Evolutionary conservation across 2,329 filamentous ascomycete species (phyloP).

Genomic region (Volutella citrinella): DNA sequence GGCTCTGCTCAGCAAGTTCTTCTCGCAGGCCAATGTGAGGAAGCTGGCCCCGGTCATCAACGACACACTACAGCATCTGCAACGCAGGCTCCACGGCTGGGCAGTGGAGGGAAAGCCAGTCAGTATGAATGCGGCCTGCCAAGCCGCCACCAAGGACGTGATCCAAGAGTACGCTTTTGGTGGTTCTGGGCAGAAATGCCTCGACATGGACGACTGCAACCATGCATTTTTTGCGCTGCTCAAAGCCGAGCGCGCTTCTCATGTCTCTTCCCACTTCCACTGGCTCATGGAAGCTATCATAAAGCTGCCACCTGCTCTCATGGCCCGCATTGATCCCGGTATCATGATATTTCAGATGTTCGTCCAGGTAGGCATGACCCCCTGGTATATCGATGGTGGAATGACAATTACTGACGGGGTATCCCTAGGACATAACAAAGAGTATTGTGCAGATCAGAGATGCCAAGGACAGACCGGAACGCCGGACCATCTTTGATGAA

Average conservation of each 20-base stretch:
- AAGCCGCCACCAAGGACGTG: slow-evolving; percentile 17
- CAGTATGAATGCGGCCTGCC: slow-evolving; percentile 5
- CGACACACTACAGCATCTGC: slow-evolving; percentile 7
- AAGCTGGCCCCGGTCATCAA: slow-evolving; percentile 13
- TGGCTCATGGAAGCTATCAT: slow-evolving; percentile 18
- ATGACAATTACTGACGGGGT: background rate
- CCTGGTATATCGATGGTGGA: accelerated
- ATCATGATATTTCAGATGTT: slow-evolving; percentile 7
- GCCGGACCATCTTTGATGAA: slow-evolving; percentile 30
- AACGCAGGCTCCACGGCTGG: slow-evolving; percentile 8
- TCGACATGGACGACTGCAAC: slow-evolving; percentile 28
- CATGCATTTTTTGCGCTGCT: slow-evolving; percentile 24
- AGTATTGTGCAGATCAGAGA: slow-evolving; percentile 11
- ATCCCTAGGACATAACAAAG: slow-evolving; percentile 5
- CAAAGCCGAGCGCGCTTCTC: slow-evolving; percentile 9
- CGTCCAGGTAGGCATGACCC: slow-evolving; percentile 6
- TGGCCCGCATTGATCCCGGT: slow-evolving; percentile 15
- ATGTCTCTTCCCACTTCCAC: slow-evolving; percentile 19
- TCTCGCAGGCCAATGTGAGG: slow-evolving; percentile 18
- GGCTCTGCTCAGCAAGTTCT: slow-evolving; percentile 20
- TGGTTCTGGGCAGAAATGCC: slow-evolving; percentile 21
- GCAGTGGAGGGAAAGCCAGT: slow-evolving; percentile 5
- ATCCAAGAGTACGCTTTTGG: slow-evolving; percentile 19
- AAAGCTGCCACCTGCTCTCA: slow-evolving; percentile 18
- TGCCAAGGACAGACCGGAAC: slow-evolving; percentile 5